phyloP scores from a whole-genome alignment of 164 flowering plant genomes.

The Protea cynaroides region DNA sequence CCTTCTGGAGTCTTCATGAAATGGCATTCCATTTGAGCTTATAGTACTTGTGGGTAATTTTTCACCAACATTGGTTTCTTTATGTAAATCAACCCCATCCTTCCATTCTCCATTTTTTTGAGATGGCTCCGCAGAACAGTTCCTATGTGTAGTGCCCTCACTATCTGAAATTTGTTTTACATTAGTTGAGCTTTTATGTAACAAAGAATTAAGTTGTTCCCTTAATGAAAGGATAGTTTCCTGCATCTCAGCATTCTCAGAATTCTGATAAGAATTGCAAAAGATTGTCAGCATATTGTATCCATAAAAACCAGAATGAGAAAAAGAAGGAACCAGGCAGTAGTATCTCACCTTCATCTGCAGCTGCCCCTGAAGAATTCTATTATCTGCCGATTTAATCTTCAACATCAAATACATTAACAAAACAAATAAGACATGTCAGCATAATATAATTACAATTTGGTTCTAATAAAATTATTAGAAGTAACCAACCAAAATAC shows the following conservation, averaged over 20 bases:
- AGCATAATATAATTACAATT: slow-evolving; percentile 6
- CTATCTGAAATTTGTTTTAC: slow-evolving; percentile 17
- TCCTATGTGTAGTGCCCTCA: slow-evolving; percentile 9
- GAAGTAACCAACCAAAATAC: slow-evolving; percentile 8
- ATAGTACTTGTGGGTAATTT: slow-evolving; percentile 47
- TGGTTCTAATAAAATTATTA: neutral
- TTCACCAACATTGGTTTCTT: slow-evolving; percentile 36
- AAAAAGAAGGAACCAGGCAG: neutral
- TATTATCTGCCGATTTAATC: slow-evolving; percentile 84
- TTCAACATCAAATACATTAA: slow-evolving; percentile 20
- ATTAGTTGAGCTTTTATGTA: slow-evolving; percentile 23
- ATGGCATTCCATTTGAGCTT: slow-evolving; percentile 43
- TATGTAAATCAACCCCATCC: slow-evolving; percentile 20
- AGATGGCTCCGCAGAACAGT: slow-evolving; percentile 19
- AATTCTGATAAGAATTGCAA: slow-evolving; percentile 26
- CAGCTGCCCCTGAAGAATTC: slow-evolving; percentile 81
- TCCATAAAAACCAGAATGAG: neutral
- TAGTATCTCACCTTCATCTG: slow-evolving; percentile 47
- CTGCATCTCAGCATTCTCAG: slow-evolving; percentile 76
- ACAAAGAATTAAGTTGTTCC: slow-evolving; percentile 46
- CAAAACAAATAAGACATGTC: slow-evolving; percentile 11
- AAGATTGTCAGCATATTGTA: neutral
- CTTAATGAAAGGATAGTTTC: slow-evolving; percentile 62
- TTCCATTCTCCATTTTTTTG: slow-evolving; percentile 18
- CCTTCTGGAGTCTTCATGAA: slow-evolving; percentile 43